Base-by-base conservation (phyloP, 2,329 filamentous ascomycete species). In the Pleomassaria siparia region DNA sequence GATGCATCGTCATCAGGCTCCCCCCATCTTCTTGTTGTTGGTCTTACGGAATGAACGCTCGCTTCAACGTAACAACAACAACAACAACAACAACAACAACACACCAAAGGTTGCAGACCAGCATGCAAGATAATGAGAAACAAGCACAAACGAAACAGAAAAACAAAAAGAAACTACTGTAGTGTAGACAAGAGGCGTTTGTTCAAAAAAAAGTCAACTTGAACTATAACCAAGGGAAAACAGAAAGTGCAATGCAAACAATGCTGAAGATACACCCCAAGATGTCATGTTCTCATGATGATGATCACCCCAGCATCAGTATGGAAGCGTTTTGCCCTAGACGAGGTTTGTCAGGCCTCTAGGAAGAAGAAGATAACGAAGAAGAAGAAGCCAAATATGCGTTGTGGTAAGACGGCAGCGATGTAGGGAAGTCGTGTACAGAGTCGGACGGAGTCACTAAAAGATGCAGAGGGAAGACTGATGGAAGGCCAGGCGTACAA, bases 21-120 rank as follows among this genome's bases (percentile, higher is more conserved):
- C n/a, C 32, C 12, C n/a, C 20, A 10, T 37, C 15, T 6, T 13
- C 22, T 28, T 4, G 40, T 28, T n/a, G n/a, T 29, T 12, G 16
- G 7, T 24, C 11, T 13, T 9, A n/a, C n/a, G n/a, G 7, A 13
- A 16, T 12, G 42, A 25, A 46, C 22, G 36, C 33, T 24, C 43
- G 33, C 33, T 40, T 40, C 21, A 40, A 46, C 26, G 43, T 35
- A 46, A 30, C 21, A 40, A 46, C 32, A 32, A n/a, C n/a, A n/a
- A n/a, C n/a, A n/a, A n/a, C n/a, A n/a, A n/a, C n/a, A 4, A 40
- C 20, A 40, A 18, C 20, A 28, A 39, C 26, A 25, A 8, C 32
- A 20, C 21, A 24, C 41, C 12, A 36, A 26, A 24, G n/a, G n/a
- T n/a, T n/a, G n/a, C n/a, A n/a, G n/a, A n/a, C n/a, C n/a, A 40